Conservation (phyloP, 1,284 basidiomycete genomes). For the Rhizoctonia solani region DNA sequence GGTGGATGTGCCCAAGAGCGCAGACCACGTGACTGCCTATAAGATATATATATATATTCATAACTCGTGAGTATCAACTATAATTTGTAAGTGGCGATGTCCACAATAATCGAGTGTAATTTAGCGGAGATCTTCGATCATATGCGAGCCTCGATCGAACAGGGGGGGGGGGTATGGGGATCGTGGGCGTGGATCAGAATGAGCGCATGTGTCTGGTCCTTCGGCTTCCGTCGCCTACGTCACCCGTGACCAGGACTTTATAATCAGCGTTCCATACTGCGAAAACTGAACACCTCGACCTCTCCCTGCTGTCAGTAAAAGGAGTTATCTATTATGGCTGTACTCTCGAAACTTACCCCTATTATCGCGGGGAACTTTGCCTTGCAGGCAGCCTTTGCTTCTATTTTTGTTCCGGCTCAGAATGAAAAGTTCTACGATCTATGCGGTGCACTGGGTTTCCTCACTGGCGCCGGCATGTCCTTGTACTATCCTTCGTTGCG, state of each 20-base stretch:
- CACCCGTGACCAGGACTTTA: too few species aligned
- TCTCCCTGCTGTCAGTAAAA: background rate
- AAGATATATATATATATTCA: too few species aligned
- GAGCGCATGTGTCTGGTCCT: too few species aligned
- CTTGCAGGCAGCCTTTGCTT: slow-evolving; percentile 33
- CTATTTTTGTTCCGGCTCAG: slow-evolving; percentile 35
- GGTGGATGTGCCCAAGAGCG: background rate
- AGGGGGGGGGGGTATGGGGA: too few species aligned
- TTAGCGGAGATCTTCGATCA: too few species aligned
- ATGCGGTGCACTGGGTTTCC: slow-evolving; percentile 35
- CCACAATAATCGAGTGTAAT: too few species aligned
- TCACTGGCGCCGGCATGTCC: slow-evolving; percentile 33
- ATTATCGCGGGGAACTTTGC: slow-evolving; percentile 31
- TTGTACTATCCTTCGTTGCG: slow-evolving; percentile 30
- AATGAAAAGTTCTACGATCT: slow-evolving; percentile 36
- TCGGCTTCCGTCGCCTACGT: too few species aligned
- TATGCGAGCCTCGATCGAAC: too few species aligned
- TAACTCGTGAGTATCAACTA: too few species aligned
- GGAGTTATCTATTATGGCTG: background rate
- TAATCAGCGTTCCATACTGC: background rate
- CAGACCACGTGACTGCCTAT: slow-evolving; percentile 13
- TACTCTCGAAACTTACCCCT: slow-evolving; percentile 31
- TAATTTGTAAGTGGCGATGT: too few species aligned
- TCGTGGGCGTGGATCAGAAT: too few species aligned
- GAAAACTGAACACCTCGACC: too few species aligned